phyloP scores from a whole-genome alignment of 2,329 filamentous ascomycete species.

The Chaetothyriales sp. region DNA sequence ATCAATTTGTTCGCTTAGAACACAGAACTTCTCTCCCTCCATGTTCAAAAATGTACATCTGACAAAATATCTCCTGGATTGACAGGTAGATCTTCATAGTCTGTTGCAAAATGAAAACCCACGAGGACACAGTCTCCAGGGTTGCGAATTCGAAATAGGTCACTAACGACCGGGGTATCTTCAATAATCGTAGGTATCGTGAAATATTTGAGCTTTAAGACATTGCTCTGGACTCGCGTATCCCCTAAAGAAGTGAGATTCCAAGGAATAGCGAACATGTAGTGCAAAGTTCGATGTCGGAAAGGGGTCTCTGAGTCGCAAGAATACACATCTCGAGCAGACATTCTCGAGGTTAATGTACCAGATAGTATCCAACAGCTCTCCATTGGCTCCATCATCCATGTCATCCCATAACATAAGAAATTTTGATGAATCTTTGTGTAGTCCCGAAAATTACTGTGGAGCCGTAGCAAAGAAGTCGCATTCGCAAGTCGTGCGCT shows the following conservation, averaged over 20 bases:
- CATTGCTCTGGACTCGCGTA: neutral
- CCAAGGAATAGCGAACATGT: neutral
- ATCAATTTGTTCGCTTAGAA: no score
- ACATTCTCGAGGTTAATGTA: no score
- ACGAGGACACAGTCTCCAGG: neutral
- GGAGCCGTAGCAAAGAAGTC: neutral
- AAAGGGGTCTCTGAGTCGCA: neutral
- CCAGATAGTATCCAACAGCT: no score
- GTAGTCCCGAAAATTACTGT: neutral
- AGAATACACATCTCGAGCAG: neutral
- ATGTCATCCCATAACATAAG: neutral
- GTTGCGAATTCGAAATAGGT: neutral
- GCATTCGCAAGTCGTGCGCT: neutral
- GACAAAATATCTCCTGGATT: neutral
- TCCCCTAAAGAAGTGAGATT: neutral
- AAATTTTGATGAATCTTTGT: neutral
- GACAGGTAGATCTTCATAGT: no score
- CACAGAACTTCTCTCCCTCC: no score
- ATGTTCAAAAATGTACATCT: neutral
- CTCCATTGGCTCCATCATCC: neutral
- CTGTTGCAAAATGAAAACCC: neutral
- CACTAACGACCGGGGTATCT: neutral
- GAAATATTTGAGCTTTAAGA: neutral
- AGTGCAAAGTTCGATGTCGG: neutral
- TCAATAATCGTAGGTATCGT: neutral